Evolutionary conservation across 257 asterid species (phyloP).

Genomic region (Anisodus tanguticus): DNA sequence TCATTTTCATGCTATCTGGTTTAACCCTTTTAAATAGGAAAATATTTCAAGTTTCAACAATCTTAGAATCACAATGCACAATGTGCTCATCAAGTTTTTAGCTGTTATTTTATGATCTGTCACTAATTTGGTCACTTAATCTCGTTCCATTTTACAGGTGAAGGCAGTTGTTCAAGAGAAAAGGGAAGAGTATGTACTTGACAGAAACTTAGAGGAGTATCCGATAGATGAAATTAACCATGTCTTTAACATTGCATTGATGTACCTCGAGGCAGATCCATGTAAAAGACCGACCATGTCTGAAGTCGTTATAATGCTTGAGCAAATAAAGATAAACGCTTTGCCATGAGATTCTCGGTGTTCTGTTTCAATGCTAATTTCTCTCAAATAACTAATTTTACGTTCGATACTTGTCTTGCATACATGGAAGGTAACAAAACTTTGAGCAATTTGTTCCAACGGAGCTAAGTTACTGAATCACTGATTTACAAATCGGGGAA

Average conservation of each 20-base stretch:
- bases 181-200: slow-evolving; percentile 71
- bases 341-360: slow-evolving; percentile 26
- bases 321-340: slow-evolving; percentile 51
- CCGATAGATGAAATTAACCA: slow-evolving; percentile 57
- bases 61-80: neutral
- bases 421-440: slow-evolving; percentile 24
- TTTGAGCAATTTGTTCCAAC: slow-evolving; percentile 22
- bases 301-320: slow-evolving; percentile 77
- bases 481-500: slow-evolving; percentile 23
- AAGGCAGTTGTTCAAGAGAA: slow-evolving; percentile 78
- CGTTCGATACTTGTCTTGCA: slow-evolving; percentile 4
- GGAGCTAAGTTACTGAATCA: neutral
- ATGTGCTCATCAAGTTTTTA: neutral
- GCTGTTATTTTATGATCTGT: neutral
- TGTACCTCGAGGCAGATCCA: slow-evolving; percentile 83
- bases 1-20: neutral
- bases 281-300: slow-evolving; percentile 76
- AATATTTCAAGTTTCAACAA: neutral
- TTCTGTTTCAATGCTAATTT: neutral
- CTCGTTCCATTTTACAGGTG: slow-evolving; percentile 56
- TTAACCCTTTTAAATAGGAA: neutral
- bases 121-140: neutral
- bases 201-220: slow-evolving; percentile 56
- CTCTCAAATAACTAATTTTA: slow-evolving; percentile 7
- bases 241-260: slow-evolving; percentile 62